Percentiles rank a stretch among this genome's conserved stretches.
phyloP scores from a whole-genome alignment of 768 basidiomycete species.

The Auriculariales sp. region DNA sequence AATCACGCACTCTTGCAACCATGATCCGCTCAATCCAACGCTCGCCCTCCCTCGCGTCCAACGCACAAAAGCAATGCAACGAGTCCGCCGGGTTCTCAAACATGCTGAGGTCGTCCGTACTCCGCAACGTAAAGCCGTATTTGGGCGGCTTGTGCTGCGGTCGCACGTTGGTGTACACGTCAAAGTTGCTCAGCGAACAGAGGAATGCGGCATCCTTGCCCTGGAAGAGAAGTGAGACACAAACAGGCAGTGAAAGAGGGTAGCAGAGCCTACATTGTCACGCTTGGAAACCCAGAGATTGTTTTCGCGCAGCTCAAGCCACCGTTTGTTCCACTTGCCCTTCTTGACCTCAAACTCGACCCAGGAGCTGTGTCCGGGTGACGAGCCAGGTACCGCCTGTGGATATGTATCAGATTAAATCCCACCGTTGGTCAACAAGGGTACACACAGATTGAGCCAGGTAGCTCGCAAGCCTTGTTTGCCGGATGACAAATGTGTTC shows the following conservation, averaged over 20 bases:
- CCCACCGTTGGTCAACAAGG: slow-evolving; percentile 4
- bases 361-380: slow-evolving; percentile 37
- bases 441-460: slow-evolving; percentile 45
- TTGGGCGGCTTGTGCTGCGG: slow-evolving; percentile 70
- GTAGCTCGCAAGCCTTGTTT: slow-evolving; percentile 46
- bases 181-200: slow-evolving; percentile 80
- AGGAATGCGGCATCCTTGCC: slow-evolving; percentile 72
- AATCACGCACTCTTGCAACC: slow-evolving; percentile 56
- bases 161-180: slow-evolving; percentile 70
- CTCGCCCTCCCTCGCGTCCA: slow-evolving; percentile 56
- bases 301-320: slow-evolving; percentile 77
- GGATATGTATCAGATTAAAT: slow-evolving; percentile 22
- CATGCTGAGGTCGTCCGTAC: slow-evolving; percentile 68
- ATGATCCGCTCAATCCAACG: slow-evolving; percentile 71
- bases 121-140: slow-evolving; percentile 78
- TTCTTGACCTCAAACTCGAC: slow-evolving; percentile 84
- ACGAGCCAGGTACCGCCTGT: slow-evolving; percentile 33
- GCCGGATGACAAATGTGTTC: slow-evolving; percentile 71
- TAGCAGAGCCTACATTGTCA: slow-evolving; percentile 46
- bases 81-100: slow-evolving; percentile 87
- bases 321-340: slow-evolving; percentile 92
- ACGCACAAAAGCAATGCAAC: slow-evolving; percentile 63
- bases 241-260: background rate
- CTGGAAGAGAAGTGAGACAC: slow-evolving; percentile 22
- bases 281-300: slow-evolving; percentile 79